Conservation (phyloP, 176 grass and related monocot genomes). For the Alopecurus myosuroides region DNA sequence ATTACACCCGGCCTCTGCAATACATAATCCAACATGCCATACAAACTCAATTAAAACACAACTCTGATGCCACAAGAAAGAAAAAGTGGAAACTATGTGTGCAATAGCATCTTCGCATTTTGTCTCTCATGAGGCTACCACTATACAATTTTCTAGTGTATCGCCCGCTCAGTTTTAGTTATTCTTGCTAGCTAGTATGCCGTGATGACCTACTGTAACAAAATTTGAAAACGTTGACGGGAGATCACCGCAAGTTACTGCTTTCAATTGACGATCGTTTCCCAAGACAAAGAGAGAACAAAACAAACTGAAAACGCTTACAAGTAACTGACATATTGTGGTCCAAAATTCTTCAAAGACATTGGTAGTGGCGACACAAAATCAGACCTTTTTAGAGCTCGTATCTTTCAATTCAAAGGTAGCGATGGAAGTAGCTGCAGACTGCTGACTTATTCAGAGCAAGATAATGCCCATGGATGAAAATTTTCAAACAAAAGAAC, state of each 20-base stretch:
- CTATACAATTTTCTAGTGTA: too few species aligned
- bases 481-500: too few species aligned
- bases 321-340: neutral
- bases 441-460: slow-evolving; percentile 5
- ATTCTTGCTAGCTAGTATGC: too few species aligned
- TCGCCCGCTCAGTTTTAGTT: too few species aligned
- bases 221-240: slow-evolving; percentile 1
- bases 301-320: neutral
- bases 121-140: too few species aligned
- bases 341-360: neutral
- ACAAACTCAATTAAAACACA: too few species aligned
- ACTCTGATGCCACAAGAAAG: too few species aligned
- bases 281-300: neutral
- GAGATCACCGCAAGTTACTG: slow-evolving; percentile 16
- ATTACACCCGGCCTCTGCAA: too few species aligned
- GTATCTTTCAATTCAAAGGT: neutral
- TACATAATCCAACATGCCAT: too few species aligned
- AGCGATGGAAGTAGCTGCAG: neutral
- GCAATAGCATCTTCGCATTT: too few species aligned
- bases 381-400: neutral
- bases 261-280: neutral
- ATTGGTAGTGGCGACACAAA: neutral
- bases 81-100: too few species aligned
- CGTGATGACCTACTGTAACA: too few species aligned
- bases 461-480: neutral